Conservation (phyloP, 768 basidiomycete species). For the Amanita thiersii region DNA sequence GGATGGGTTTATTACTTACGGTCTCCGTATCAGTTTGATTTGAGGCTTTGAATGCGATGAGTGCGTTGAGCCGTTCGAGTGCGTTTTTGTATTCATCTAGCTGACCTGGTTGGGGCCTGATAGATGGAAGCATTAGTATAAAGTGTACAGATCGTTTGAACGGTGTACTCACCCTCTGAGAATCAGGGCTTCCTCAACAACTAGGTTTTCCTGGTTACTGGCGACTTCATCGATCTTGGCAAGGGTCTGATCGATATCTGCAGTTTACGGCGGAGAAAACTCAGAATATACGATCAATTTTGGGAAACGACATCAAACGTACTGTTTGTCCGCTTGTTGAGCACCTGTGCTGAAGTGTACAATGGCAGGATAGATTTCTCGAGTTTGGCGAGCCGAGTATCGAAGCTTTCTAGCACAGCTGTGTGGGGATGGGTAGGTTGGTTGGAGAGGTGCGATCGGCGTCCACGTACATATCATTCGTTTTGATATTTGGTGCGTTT, state of each 20-base stretch:
- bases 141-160: neutral
- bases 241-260: constrained; percentile 78
- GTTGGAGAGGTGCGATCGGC: neutral
- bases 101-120: constrained; percentile 65
- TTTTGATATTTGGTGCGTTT: constrained; percentile 78
- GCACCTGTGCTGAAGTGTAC: constrained; percentile 68
- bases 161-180: constrained; percentile 55
- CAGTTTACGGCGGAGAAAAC: too few relatives aligned
- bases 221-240: constrained; percentile 74
- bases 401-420: constrained; percentile 83
- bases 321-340: constrained; percentile 71
- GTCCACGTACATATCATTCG: constrained; percentile 80
- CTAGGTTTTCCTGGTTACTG: constrained; percentile 66
- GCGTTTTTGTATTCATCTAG: constrained; percentile 61
- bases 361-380: constrained; percentile 82
- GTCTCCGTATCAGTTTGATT: constrained; percentile 49
- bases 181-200: constrained; percentile 72
- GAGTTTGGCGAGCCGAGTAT: constrained; percentile 70
- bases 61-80: constrained; percentile 69
- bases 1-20: constrained; percentile 20
- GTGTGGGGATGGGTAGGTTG: constrained; percentile 20
- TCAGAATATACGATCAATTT: neutral
- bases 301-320: constrained; percentile 18
- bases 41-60: constrained; percentile 66
- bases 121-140: constrained; percentile 2